These are phyloP conservation scores for Tylopilus vinaceipallidus DNA, from an alignment of 768 basidiomycete genomes.

Conservation along the genomic window DNA sequence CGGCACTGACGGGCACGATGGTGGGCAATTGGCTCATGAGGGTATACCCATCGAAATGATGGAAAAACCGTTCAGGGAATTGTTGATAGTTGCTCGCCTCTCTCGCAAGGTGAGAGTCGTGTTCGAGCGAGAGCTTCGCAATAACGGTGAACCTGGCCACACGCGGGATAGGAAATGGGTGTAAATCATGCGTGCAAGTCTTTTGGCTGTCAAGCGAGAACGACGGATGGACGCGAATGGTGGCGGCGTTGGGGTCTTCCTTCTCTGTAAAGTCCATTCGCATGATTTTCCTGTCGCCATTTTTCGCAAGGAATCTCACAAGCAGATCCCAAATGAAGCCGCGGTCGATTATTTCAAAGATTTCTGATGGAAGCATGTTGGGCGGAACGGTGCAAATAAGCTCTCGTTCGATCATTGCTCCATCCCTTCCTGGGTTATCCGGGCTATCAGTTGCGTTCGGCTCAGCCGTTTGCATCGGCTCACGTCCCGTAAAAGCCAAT, in stretches of 20 bases:
- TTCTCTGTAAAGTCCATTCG: not conserved
- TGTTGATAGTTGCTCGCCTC: conserved; percentile 31
- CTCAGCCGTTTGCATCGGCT: not conserved
- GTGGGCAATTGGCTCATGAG: conserved; percentile 29
- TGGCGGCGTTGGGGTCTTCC: not conserved
- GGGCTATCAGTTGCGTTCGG: conserved; percentile 1
- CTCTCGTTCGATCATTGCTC: conserved; percentile 20
- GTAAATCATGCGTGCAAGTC: conserved; percentile 4
- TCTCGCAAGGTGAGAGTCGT: conserved; percentile 36
- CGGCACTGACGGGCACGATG: conserved; percentile 46
- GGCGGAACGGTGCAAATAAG: conserved; percentile 9
- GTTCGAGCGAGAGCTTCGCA: conserved; percentile 43
- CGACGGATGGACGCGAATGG: conserved; percentile 16
- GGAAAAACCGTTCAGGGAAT: conserved; percentile 29
- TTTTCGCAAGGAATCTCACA: conserved; percentile 2
- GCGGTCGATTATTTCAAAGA: not conserved
- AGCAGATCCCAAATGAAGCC: not conserved
- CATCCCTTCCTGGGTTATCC: not conserved
- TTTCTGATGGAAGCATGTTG: not conserved
- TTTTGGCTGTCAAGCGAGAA: conserved; percentile 12
- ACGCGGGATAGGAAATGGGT: not conserved
- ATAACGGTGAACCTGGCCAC: conserved; percentile 41
- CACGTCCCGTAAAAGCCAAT: not conserved
- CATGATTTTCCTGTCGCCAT: not conserved
- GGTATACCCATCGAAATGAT: conserved; percentile 27